These are phyloP conservation scores for Symbiodinium pilosum DNA, from an alignment of 73 alveolate species.

Conservation along the genomic window DNA sequence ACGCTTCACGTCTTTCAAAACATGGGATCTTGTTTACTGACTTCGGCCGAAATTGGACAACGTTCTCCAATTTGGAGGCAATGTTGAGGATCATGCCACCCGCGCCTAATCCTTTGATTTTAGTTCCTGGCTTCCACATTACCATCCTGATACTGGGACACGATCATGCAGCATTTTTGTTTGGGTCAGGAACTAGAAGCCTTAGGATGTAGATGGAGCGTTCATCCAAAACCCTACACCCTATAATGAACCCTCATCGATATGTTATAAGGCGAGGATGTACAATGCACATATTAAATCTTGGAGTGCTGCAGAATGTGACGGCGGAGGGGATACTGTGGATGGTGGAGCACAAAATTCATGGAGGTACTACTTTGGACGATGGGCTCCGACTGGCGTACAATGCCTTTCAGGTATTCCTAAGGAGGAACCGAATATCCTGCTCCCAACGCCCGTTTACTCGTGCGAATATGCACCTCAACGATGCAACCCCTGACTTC, in stretches of 20 bases:
- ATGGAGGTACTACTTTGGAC: neutral
- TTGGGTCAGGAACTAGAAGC: too few relatives aligned
- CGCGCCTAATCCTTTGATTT: neutral
- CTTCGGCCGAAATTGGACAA: neutral
- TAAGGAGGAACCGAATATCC: neutral
- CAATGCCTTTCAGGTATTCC: neutral
- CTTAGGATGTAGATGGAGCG: too few relatives aligned
- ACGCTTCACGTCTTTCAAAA: neutral
- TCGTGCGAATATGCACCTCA: neutral
- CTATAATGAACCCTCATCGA: too few relatives aligned
- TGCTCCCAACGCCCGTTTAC: neutral
- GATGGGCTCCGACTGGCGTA: neutral
- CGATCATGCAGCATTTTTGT: too few relatives aligned
- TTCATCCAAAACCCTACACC: too few relatives aligned
- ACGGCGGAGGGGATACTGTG: neutral
- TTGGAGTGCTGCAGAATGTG: neutral
- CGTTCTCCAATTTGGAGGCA: neutral
- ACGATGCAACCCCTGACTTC: neutral
- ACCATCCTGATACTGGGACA: neutral
- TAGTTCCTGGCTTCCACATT: neutral
- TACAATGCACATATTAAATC: neutral
- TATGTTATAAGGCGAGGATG: neutral
- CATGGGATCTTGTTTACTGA: neutral
- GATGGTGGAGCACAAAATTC: neutral
- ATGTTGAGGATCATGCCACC: neutral